Conservation (phyloP, 768 basidiomycete species). For the Suillus subaureus region DNA sequence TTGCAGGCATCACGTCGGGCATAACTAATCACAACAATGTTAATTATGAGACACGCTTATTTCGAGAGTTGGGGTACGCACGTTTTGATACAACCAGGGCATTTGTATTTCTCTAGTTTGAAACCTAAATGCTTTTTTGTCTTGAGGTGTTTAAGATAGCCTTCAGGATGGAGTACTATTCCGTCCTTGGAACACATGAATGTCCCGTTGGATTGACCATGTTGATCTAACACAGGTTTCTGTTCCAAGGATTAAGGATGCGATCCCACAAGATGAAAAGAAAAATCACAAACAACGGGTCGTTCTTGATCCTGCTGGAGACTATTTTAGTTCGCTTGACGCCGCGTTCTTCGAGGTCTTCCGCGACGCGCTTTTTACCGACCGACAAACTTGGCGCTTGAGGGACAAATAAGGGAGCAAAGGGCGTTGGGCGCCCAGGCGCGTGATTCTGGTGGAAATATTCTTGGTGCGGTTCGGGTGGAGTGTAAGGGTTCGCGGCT, state of each 20-base stretch:
- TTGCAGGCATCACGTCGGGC: neutral
- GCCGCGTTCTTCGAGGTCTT: neutral
- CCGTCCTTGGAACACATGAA: neutral
- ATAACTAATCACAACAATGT: neutral
- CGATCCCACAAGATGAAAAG: too few relatives aligned
- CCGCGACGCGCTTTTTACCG: neutral
- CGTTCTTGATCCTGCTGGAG: neutral
- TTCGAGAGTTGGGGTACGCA: neutral
- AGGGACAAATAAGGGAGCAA: neutral
- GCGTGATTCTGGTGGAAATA: neutral
- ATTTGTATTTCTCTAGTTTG: neutral
- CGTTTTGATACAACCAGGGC: neutral
- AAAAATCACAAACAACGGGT: neutral
- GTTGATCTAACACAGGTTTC: neutral
- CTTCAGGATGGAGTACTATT: neutral
- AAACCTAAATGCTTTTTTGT: neutral
- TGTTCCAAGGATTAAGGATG: neutral
- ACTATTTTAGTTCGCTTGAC: neutral
- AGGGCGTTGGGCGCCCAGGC: neutral
- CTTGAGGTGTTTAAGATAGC: neutral
- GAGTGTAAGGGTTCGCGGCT: neutral
- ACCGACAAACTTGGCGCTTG: neutral
- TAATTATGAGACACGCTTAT: neutral
- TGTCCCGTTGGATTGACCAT: neutral
- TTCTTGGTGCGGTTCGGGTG: neutral